These are phyloP conservation scores for Ambrosia hybrid DNA, from an alignment of 140 eudicot genomes.

Conservation along the genomic window DNA sequence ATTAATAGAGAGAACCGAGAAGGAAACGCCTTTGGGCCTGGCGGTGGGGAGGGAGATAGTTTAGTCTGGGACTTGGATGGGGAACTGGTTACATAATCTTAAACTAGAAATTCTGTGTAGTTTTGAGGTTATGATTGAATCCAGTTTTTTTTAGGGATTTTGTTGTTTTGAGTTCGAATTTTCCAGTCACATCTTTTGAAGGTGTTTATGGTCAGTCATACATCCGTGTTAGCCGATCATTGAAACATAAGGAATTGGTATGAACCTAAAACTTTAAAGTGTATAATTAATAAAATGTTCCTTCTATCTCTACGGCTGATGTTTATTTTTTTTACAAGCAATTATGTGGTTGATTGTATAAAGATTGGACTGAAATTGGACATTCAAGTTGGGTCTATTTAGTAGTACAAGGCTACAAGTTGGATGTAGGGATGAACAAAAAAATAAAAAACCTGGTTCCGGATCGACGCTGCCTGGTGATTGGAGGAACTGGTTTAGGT, in stretches of 20 bases:
- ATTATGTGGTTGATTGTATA: not conserved
- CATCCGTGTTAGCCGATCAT: no score
- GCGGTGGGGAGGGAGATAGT: slow-evolving; percentile 30
- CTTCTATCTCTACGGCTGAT: not conserved
- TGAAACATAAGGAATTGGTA: no score
- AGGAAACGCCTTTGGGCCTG: slow-evolving; percentile 13
- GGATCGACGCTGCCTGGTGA: no score
- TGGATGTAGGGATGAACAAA: no score
- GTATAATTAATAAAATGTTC: not conserved
- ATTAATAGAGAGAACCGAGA: slow-evolving; percentile 23
- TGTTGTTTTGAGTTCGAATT: not conserved
- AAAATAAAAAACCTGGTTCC: no score
- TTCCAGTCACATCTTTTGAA: not conserved
- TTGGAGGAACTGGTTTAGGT: no score
- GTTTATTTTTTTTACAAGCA: not conserved
- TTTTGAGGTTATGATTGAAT: slow-evolving; percentile 17
- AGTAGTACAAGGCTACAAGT: no score
- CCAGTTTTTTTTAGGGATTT: slow-evolving; percentile 14
- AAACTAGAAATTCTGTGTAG: slow-evolving; percentile 21
- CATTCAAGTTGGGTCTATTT: not conserved
- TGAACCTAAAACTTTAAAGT: not conserved
- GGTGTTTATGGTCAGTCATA: not conserved
- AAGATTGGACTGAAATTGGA: not conserved
- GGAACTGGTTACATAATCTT: slow-evolving; percentile 16
- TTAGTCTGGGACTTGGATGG: slow-evolving; percentile 19